phyloP scores from a whole-genome alignment of 768 basidiomycete species.

The Naganishia friedmannii region DNA sequence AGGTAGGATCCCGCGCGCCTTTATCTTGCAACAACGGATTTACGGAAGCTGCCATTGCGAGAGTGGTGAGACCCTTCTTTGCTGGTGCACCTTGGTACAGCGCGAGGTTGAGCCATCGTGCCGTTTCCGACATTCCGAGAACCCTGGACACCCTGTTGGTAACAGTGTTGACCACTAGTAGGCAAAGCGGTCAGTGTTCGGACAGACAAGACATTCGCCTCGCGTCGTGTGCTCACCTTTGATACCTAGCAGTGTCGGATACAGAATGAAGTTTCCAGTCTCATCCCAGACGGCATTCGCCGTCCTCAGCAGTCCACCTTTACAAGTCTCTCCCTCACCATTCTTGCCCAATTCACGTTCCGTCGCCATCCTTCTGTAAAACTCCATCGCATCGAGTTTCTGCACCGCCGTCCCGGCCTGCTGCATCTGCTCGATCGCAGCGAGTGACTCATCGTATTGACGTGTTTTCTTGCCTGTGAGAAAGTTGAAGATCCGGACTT shows the following conservation, averaged over 20 bases:
- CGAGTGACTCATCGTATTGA: slow-evolving; percentile 90
- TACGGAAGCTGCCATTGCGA: slow-evolving; percentile 93
- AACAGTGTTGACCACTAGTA: slow-evolving; percentile 81
- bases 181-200: background rate
- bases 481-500: slow-evolving; percentile 90
- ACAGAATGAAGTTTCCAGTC: slow-evolving; percentile 87
- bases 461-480: slow-evolving; percentile 81
- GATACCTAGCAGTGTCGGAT: slow-evolving; percentile 88
- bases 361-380: slow-evolving; percentile 87
- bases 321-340: slow-evolving; percentile 59
- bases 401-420: slow-evolving; percentile 91
- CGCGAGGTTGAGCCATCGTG: slow-evolving; percentile 80
- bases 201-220: background rate
- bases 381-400: slow-evolving; percentile 97
- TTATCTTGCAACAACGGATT: slow-evolving; percentile 91
- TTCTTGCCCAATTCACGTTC: slow-evolving; percentile 69
- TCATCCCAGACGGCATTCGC: slow-evolving; percentile 97
- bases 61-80: slow-evolving; percentile 78
- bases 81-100: slow-evolving; percentile 92
- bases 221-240: slow-evolving; percentile 67
- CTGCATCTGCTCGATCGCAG: slow-evolving; percentile 96
- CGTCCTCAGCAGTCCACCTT: slow-evolving; percentile 58
- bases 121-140: slow-evolving; percentile 88
- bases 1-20: slow-evolving; percentile 77
- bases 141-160: slow-evolving; percentile 87